Percentiles rank a stretch among this genome's conserved stretches.
These are phyloP conservation scores for Rauvolfia tetraphylla DNA, from an alignment of 257 asterid genomes.

Conservation along the genomic window DNA sequence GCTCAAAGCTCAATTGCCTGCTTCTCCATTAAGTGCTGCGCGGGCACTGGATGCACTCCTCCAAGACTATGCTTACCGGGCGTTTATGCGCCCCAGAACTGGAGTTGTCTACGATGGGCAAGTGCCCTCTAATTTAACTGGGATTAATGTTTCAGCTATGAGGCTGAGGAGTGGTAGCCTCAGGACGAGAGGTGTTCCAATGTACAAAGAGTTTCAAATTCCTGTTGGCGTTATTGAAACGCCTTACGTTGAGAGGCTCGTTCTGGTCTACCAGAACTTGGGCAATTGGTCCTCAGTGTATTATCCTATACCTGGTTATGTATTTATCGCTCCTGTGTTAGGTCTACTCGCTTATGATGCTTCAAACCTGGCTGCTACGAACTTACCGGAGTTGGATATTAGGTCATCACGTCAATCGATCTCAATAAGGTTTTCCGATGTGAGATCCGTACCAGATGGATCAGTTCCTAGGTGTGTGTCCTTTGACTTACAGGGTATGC, in stretches of 20 bases:
- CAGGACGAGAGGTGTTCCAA: constrained; percentile 35
- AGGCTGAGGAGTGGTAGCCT: constrained; percentile 77
- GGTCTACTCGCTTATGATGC: constrained; percentile 75
- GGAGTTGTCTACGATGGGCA: constrained; percentile 51
- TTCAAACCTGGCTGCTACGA: constrained; percentile 37
- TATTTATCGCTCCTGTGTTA: constrained; percentile 51
- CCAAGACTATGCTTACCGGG: constrained; percentile 49
- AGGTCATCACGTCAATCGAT: constrained; percentile 48
- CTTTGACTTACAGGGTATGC: constrained; percentile 41
- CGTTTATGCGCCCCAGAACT: constrained; percentile 50
- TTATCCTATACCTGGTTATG: constrained; percentile 45
- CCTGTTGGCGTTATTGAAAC: constrained; percentile 47
- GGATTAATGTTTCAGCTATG: constrained; percentile 52
- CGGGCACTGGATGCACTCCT: constrained; percentile 54
- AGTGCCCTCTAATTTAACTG: constrained; percentile 53
- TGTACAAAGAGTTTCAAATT: constrained; percentile 50
- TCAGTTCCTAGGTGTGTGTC: constrained; percentile 50
- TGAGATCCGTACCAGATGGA: constrained; percentile 31
- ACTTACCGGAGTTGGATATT: constrained; percentile 44
- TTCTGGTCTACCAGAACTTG: constrained; percentile 58
- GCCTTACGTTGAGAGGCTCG: constrained; percentile 62
- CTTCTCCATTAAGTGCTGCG: constrained; percentile 27
- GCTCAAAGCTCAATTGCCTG: constrained; percentile 29
- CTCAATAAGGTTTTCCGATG: constrained; percentile 41
- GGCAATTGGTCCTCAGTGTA: constrained; percentile 46